Base-by-base conservation (phyloP, 2,329 filamentous ascomycete species). In the Phialemoniopsis sp. region DNA sequence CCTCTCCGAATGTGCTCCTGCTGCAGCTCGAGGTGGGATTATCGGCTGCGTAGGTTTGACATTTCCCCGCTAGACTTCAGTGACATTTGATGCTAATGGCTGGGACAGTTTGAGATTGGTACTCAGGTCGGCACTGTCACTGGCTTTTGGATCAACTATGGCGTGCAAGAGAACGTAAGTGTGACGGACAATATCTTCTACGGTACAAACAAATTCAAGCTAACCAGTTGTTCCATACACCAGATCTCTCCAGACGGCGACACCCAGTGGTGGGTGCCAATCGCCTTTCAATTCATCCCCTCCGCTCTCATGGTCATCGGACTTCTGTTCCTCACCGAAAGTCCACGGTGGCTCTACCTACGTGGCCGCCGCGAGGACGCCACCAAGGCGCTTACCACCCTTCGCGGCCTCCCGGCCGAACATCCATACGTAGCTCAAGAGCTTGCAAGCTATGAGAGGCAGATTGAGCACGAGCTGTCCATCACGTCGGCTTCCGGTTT, bases 351-450 rank as follows among this genome's bases (percentile, higher is more conserved):
- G 28, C 41, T 68, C 4, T 60, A 68, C 37, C 51, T 59, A 3
- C 54, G 54, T 13, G 62, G 62, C 2, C 57, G 60, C 36, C 42
- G 52, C 8, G 61, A 62, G 16, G 29, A 55, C 5, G 65, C 61
- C 0, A 51, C 66, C 5, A 42, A 49, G 36, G 63, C 61, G 19
- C 52, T 68, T 4, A 59, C 55, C 47, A 59, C 56, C 29, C 49
- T 68, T n/a, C 54, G 66, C 19, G 56, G 59, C 3, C 52, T 68
- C 3, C 56, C 60, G 3, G 54, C 56, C 3, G 56, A 63, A 16
- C 60, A 68, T 41, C 55, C 57, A 0, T 66, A 64, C 34, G 47
- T 68, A 4, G 50, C 56, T 8, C 48, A 58, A 16, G 66, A 68
- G 44, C n/a, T n/a, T n/a, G n/a, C n/a, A n/a, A n/a, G n/a, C n/a